Evolutionary conservation across 345 rosid species (phyloP).

Genomic region (Moricandia moricandioides): DNA sequence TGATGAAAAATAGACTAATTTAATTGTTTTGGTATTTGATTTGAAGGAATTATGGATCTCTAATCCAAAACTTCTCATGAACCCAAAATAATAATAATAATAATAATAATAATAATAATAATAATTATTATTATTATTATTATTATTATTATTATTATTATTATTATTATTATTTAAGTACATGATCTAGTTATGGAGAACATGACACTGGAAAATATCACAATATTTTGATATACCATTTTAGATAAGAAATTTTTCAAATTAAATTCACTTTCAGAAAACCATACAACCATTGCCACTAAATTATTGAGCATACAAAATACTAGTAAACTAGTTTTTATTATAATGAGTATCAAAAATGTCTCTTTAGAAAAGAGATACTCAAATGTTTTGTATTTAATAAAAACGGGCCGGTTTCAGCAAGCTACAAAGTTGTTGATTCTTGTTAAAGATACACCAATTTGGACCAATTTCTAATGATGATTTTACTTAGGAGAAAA

Average conservation of each 20-base stretch:
- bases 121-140: no score
- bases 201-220: background rate
- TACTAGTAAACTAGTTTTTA: background rate
- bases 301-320: background rate
- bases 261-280: background rate
- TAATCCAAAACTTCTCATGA: background rate
- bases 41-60: background rate
- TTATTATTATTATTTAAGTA: no score
- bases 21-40: background rate
- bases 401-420: background rate
- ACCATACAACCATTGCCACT: background rate
- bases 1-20: background rate
- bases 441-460: no score
- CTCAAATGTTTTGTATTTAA: background rate
- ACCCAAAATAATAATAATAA: no score
- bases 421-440: conserved; percentile 7
- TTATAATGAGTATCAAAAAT: background rate
- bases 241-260: conserved; percentile 4
- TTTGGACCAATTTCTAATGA: conserved; percentile 21
- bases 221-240: background rate
- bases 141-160: no score
- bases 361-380: background rate
- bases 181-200: background rate
- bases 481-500: conserved; percentile 1
- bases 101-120: no score